Percentiles rank a stretch among this genome's conserved stretches.
These are phyloP conservation scores for Xylaria venustula DNA, from an alignment of 495 filamentous ascomycete species.

Conservation along the genomic window DNA sequence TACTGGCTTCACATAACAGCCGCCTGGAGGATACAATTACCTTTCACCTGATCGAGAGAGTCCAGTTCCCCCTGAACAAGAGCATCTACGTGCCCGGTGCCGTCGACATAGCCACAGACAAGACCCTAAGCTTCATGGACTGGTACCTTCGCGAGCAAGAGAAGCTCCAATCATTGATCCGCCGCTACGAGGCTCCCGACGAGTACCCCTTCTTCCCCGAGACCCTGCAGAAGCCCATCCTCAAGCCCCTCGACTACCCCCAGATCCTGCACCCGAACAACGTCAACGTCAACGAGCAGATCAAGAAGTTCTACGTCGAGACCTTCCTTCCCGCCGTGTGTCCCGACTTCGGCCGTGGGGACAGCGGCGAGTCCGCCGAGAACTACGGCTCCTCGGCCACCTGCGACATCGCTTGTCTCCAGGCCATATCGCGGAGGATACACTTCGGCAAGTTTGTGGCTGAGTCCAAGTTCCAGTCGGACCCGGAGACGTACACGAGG, in stretches of 20 bases:
- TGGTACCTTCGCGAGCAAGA: slow-evolving; percentile 92
- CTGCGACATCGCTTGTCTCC: slow-evolving; percentile 85
- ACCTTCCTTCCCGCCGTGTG: slow-evolving; percentile 81
- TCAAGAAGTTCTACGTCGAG: slow-evolving; percentile 82
- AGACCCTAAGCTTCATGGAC: slow-evolving; percentile 79
- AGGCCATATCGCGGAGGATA: slow-evolving; percentile 86
- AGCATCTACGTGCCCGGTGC: slow-evolving; percentile 83
- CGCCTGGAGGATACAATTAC: slow-evolving; percentile 98
- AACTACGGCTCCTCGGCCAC: slow-evolving; percentile 95
- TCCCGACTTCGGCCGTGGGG: slow-evolving; percentile 64
- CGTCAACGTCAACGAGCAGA: slow-evolving; percentile 85
- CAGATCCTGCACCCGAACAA: slow-evolving; percentile 86
- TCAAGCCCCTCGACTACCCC: slow-evolving; percentile 87
- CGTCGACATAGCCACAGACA: slow-evolving; percentile 61
- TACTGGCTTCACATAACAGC: slow-evolving; percentile 45
- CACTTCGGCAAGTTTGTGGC: slow-evolving; percentile 99
- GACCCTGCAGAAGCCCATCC: slow-evolving; percentile 72
- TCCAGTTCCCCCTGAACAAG: slow-evolving; percentile 91
- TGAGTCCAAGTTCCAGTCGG: slow-evolving; percentile 92
- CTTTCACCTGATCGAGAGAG: slow-evolving; percentile 96
- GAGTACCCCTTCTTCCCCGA: slow-evolving; percentile 98
- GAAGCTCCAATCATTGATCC: slow-evolving; percentile 85
- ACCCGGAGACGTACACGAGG: slow-evolving; percentile 73
- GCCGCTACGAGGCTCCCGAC: slow-evolving; percentile 93
- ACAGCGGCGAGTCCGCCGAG: slow-evolving; percentile 83